phyloP scores from a whole-genome alignment of 2,329 filamentous ascomycete species.

The Ophiocordyceps australis region DNA sequence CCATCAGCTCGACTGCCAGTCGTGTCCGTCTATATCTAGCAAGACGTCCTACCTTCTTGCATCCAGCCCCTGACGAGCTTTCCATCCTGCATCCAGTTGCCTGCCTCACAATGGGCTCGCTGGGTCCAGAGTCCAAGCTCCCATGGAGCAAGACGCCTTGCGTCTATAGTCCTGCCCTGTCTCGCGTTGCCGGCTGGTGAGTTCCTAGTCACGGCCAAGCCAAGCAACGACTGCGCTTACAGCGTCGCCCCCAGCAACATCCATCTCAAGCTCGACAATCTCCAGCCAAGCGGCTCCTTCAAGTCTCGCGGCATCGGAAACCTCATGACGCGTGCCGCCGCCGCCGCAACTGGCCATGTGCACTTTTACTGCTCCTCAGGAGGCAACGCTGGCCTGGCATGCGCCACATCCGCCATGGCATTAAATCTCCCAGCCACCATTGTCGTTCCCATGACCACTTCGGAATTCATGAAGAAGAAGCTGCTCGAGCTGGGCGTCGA shows the following conservation, averaged over 20 bases:
- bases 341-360: slow-evolving; percentile 13
- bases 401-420: slow-evolving; percentile 50
- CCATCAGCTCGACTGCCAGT: no score
- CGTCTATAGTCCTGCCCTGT: slow-evolving; percentile 47
- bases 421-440: slow-evolving; percentile 54
- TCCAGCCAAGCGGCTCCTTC: slow-evolving; percentile 75
- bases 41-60: no score
- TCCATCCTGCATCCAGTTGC: no score
- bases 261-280: slow-evolving; percentile 70
- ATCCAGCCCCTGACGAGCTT: no score
- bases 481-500: slow-evolving; percentile 48
- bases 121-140: slow-evolving; percentile 16
- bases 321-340: slow-evolving; percentile 32
- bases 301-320: slow-evolving; percentile 66
- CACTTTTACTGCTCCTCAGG: slow-evolving; percentile 72
- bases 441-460: slow-evolving; percentile 50
- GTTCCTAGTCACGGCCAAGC: slow-evolving; percentile 6
- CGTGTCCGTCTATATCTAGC: no score
- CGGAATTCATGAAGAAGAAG: slow-evolving; percentile 52
- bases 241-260: slow-evolving; percentile 35
- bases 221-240: background rate
- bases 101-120: slow-evolving; percentile 24
- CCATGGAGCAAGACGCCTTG: slow-evolving; percentile 60
- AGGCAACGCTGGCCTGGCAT: slow-evolving; percentile 73
- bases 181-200: slow-evolving; percentile 54